phyloP scores from a whole-genome alignment of 495 filamentous ascomycete genomes.

The Penicillium chermesinum region DNA sequence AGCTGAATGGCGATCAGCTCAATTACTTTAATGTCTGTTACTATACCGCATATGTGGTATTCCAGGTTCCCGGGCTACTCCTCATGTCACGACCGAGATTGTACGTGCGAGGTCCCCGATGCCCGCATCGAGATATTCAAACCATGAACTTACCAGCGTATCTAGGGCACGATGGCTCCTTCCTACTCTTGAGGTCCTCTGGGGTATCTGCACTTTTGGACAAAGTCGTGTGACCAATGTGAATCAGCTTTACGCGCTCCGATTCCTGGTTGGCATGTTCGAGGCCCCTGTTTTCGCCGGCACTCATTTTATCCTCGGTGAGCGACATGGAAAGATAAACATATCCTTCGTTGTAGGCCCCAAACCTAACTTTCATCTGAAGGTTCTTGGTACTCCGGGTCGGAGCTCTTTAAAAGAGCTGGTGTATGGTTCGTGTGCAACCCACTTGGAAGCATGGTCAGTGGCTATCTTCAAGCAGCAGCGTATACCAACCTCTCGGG shows the following conservation, averaged over 20 bases:
- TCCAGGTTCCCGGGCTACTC: slow-evolving; percentile 33
- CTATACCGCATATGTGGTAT: slow-evolving; percentile 35
- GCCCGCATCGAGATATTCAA: background rate
- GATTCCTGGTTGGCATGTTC: slow-evolving; percentile 49
- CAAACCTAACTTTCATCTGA: background rate
- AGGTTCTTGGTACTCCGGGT: slow-evolving; percentile 39
- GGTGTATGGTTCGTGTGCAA: slow-evolving; percentile 38
- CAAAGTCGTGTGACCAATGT: slow-evolving; percentile 34
- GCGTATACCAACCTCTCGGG: slow-evolving; percentile 44
- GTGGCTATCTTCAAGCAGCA: slow-evolving; percentile 41
- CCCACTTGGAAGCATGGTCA: slow-evolving; percentile 32
- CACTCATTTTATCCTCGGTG: slow-evolving; percentile 38
- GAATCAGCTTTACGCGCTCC: slow-evolving; percentile 42
- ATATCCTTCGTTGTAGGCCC: background rate
- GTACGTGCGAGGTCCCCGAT: slow-evolving; percentile 11
- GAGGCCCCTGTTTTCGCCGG: slow-evolving; percentile 42
- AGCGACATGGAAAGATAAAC: background rate
- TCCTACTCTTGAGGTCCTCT: slow-evolving; percentile 29
- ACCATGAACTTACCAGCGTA: background rate
- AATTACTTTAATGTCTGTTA: slow-evolving; percentile 41
- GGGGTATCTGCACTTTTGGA: slow-evolving; percentile 28
- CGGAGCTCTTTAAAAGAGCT: slow-evolving; percentile 35
- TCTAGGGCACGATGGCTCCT: slow-evolving; percentile 33
- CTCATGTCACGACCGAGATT: slow-evolving; percentile 32
- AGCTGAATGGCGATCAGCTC: slow-evolving; percentile 51